These are phyloP conservation scores for Hypoxylon sp. DNA, from an alignment of 2,329 filamentous ascomycete species.

Conservation along the genomic window DNA sequence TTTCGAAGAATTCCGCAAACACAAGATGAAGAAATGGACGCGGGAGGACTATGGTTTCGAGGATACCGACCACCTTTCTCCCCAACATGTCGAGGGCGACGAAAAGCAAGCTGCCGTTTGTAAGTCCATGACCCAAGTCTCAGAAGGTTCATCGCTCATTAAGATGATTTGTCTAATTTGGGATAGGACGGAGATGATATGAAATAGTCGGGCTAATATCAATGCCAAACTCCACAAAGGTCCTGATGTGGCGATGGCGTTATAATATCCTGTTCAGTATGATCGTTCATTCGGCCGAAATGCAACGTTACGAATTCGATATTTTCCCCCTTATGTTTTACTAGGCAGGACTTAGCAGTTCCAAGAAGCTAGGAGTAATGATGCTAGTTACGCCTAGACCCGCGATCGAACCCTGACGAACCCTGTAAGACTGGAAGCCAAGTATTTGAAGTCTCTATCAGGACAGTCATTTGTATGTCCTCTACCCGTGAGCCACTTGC, in stretches of 20 bases:
- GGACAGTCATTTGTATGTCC: constrained; percentile 5
- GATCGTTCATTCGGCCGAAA: constrained; percentile 11
- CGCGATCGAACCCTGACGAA: neutral
- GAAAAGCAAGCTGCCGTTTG: constrained; percentile 48
- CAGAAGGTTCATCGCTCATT: neutral
- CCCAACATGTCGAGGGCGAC: constrained; percentile 42
- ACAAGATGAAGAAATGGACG: constrained; percentile 75
- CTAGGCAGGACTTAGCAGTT: constrained; percentile 8
- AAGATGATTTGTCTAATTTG: constrained; percentile 20
- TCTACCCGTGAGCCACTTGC: constrained; percentile 1
- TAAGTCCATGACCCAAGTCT: constrained; percentile 36
- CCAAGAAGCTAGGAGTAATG: neutral
- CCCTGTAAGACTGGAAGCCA: constrained; percentile 3
- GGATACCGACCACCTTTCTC: constrained; percentile 52
- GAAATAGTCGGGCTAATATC: neutral
- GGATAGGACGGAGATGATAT: constrained; percentile 24
- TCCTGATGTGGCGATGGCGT: constrained; percentile 20
- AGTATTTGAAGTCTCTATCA: neutral
- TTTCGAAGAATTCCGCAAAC: constrained; percentile 83
- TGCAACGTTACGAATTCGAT: constrained; percentile 35
- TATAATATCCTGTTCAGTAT: constrained; percentile 14
- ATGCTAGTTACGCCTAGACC: constrained; percentile 4
- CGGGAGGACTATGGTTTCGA: constrained; percentile 65
- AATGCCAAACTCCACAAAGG: constrained; percentile 11
- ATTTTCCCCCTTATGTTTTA: constrained; percentile 12